Base-by-base conservation (phyloP, 2,329 filamentous ascomycete genomes). In the Reticulascus tulasneorum region DNA sequence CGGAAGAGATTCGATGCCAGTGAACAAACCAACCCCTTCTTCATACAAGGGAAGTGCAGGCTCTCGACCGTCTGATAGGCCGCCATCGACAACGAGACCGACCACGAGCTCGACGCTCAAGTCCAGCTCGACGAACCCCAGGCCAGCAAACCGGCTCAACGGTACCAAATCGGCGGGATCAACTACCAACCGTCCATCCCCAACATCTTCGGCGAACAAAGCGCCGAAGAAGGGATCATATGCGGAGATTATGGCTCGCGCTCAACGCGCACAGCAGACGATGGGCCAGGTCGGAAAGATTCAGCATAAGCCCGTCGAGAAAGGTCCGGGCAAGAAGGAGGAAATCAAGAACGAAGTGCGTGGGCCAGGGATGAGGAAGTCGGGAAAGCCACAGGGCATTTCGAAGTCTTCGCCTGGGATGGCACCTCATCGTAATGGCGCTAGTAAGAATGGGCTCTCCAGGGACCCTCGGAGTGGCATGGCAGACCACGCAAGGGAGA, bases 221-320 rank as follows among this genome's bases (percentile, higher is more conserved):
- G 56, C 73, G 2, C 80, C 79, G 2, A 87, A 87, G 59, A 86
- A 84, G 52, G 81, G 83, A 3, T 85, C 82, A 0, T 90, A 79
- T 55, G 77, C 80, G 23, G 84, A 88, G 51, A 83, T 88, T 41
- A 71, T 90, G 62, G 82, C 82, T 37, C 74, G 82, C 47, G 86
- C 79, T 21, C 79, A 84, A 51, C 77, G 77, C 42, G 81, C 77
- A 10, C 77, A 85, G 50, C 68, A 66, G 24, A 67, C 63, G 25
- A 74, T 77, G 64, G 73, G 67, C n/a, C 73, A 74, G 47, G 70
- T 83, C 17, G 83, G 82, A 37, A 79, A 78, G 48, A 86, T 88
- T 47, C 84, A 86, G 54, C 83, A 88, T 58, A 87, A 87, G 55
- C 71, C 81, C 15, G 74, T 80, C 2, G 83, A 85, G 48, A 83